Base-by-base conservation (phyloP, 768 basidiomycete genomes). In the Pleurotus tuoliensis region DNA sequence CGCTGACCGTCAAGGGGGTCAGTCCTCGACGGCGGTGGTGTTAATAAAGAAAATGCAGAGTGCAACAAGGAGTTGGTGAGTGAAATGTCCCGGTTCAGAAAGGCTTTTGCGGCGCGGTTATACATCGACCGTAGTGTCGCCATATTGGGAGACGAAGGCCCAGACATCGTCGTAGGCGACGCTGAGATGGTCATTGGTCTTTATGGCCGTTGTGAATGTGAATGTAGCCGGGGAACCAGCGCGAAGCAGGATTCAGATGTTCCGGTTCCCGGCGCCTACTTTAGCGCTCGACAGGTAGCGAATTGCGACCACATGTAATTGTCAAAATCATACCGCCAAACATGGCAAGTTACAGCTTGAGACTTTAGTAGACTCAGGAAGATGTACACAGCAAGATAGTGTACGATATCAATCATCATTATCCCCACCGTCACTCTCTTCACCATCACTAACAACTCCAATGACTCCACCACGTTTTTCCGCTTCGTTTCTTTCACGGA, bases 41-140 rank as follows among this genome's bases (percentile, higher is more conserved):
- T 76, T 59, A 94, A 64, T 30, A 89, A 69, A 7, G 80, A 65
- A 66, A 92, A 90, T 0, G 90, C 91, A 6, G 88, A 82, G 43
- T 79, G 73, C 24, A 92, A 66, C 34, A 92, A 75, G 3, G 83
- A 78, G 56, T 86, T 71, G 0, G 90, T 86, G 41, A 88, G 77
- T n/a, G 73, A 63, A 45, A 88, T 72, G 64, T 92, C 86, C 56
- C 86, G 86, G 56, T 84, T 84, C 39, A 93, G 79, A 65, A 94
- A 93, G 1, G 90, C 88, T 45, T 83, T 80, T 43, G 87, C 84
- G 22, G 92, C 91, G 55, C 88, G 85, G 64, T 81, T 77, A 71
- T 93, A 92, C 48, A 93, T 75, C 8, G 87, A 82, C 41, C 86
- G 82, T 30, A 93, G 72, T 3, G 85, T 83, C 4, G 80, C 76